phyloP scores from a whole-genome alignment of 139 green algal species.

The Picochlorum sp. region DNA sequence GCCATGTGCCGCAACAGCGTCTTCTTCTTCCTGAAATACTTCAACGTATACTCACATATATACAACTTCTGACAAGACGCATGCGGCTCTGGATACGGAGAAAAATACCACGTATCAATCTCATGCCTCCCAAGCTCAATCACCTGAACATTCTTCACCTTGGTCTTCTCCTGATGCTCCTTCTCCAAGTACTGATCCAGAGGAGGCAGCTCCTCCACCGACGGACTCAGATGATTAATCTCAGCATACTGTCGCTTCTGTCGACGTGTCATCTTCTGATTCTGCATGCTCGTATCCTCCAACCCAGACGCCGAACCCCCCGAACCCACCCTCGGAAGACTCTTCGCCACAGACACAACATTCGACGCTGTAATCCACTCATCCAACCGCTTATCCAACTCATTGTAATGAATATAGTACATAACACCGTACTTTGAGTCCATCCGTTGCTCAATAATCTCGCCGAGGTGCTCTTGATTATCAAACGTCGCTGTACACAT shows the following conservation, averaged over 20 bases:
- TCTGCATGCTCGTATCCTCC: conserved; percentile 11
- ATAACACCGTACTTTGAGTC: conserved; percentile 3
- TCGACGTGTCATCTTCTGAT: conserved; percentile 73
- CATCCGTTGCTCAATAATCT: conserved; percentile 34
- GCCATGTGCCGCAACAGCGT: conserved; percentile 49
- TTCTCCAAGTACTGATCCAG: conserved; percentile 42
- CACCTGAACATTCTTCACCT: conserved; percentile 59
- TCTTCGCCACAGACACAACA: conserved; percentile 1
- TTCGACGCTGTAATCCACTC: conserved; percentile 66
- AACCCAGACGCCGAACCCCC: neutral
- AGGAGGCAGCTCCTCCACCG: conserved; percentile 9
- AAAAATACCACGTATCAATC: conserved; percentile 63
- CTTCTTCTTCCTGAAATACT: conserved; percentile 59
- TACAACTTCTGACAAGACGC: conserved; percentile 66
- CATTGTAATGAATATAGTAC: conserved; percentile 87
- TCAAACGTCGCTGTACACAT: conserved; percentile 43
- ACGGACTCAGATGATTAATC: conserved; percentile 50
- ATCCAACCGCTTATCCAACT: conserved; percentile 82
- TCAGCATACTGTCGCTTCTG: conserved; percentile 74
- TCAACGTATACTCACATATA: conserved; percentile 81
- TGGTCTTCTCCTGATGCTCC: conserved; percentile 69
- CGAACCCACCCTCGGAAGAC: neutral
- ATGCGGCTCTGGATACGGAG: conserved; percentile 54
- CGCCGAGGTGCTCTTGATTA: conserved; percentile 31
- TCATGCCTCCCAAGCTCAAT: conserved; percentile 45